Conservation (phyloP, 1,284 basidiomycete species). For the Albatrellus sp. region DNA sequence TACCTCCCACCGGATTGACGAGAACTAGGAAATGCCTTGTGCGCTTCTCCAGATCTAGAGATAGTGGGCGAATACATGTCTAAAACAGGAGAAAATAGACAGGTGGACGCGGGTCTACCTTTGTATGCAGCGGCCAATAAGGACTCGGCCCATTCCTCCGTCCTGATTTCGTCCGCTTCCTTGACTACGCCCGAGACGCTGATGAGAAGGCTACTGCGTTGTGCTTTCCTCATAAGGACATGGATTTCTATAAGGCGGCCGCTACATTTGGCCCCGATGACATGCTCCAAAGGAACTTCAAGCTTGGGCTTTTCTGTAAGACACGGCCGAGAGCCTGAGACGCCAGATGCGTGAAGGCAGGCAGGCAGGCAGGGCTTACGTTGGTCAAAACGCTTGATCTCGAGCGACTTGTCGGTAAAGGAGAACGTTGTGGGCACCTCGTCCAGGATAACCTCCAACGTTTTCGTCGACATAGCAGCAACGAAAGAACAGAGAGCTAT, state of each 20-base stretch:
- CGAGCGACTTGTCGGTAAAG: slow-evolving; percentile 18
- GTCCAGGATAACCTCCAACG: slow-evolving; percentile 11
- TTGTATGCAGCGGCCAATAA: slow-evolving; percentile 51
- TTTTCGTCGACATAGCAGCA: not conserved
- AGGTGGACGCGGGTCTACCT: slow-evolving; percentile 24
- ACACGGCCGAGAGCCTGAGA: not conserved
- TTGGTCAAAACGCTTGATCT: slow-evolving; percentile 14
- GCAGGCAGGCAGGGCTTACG: slow-evolving; percentile 1
- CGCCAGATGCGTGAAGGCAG: not conserved
- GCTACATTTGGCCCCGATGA: slow-evolving; percentile 35
- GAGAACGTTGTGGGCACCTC: slow-evolving; percentile 15
- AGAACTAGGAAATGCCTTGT: slow-evolving; percentile 50
- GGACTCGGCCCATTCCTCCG: slow-evolving; percentile 41
- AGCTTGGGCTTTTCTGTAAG: slow-evolving; percentile 9
- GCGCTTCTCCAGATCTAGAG: slow-evolving; percentile 34
- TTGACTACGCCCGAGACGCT: slow-evolving; percentile 30
- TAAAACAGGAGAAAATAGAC: not conserved
- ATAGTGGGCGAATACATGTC: slow-evolving; percentile 2
- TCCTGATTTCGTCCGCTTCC: slow-evolving; percentile 22
- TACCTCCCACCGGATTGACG: slow-evolving; percentile 83
- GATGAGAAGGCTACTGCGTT: slow-evolving; percentile 25
- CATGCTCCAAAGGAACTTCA: slow-evolving; percentile 29
- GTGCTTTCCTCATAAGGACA: slow-evolving; percentile 27
- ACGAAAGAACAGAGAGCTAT: too few species aligned
- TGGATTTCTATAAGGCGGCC: slow-evolving; percentile 26